These are phyloP conservation scores for Alternaria solani DNA, from an alignment of 2,329 filamentous ascomycete genomes.

Conservation along the genomic window DNA sequence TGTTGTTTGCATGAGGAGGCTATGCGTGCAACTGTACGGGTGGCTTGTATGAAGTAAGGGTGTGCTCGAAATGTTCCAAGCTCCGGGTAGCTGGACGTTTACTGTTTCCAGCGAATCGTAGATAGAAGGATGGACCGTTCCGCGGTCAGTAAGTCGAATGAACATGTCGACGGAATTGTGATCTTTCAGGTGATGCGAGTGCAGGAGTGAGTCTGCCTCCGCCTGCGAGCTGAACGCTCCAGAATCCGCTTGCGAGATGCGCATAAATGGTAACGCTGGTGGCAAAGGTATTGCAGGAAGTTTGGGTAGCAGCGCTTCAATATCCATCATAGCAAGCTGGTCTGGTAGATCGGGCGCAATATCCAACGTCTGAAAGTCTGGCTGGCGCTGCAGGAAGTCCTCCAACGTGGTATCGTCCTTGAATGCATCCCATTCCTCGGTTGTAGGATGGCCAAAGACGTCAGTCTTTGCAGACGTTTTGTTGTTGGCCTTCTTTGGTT, in stretches of 20 bases:
- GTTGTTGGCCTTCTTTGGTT: slow-evolving; percentile 23
- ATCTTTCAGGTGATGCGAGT: slow-evolving; percentile 64
- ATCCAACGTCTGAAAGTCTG: slow-evolving; percentile 44
- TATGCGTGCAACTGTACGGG: slow-evolving; percentile 76
- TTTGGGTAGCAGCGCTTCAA: slow-evolving; percentile 49
- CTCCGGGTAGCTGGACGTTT: slow-evolving; percentile 62
- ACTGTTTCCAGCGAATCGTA: slow-evolving; percentile 87
- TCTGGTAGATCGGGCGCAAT: slow-evolving; percentile 51
- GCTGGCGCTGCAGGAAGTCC: slow-evolving; percentile 51
- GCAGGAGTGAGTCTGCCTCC: slow-evolving; percentile 51
- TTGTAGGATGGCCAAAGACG: slow-evolving; percentile 32
- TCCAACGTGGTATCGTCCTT: slow-evolving; percentile 48
- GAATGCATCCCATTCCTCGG: slow-evolving; percentile 46
- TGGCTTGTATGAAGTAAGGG: slow-evolving; percentile 73
- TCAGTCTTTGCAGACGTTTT: slow-evolving; percentile 20
- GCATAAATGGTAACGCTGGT: slow-evolving; percentile 46
- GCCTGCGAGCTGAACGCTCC: slow-evolving; percentile 51
- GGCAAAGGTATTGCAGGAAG: slow-evolving; percentile 49
- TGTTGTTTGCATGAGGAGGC: slow-evolving; percentile 67
- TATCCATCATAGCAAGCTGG: slow-evolving; percentile 52
- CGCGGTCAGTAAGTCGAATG: slow-evolving; percentile 75
- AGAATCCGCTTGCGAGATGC: slow-evolving; percentile 38
- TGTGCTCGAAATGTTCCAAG: slow-evolving; percentile 55
- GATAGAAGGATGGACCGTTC: slow-evolving; percentile 77
- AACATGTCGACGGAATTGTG: slow-evolving; percentile 82